A percentile compares a stretch with the other conserved stretches of the same genome.
Evolutionary conservation across 371 early-diverging fungal genomes (phyloP).

Genomic region (Gilbertella persicaria): DNA sequence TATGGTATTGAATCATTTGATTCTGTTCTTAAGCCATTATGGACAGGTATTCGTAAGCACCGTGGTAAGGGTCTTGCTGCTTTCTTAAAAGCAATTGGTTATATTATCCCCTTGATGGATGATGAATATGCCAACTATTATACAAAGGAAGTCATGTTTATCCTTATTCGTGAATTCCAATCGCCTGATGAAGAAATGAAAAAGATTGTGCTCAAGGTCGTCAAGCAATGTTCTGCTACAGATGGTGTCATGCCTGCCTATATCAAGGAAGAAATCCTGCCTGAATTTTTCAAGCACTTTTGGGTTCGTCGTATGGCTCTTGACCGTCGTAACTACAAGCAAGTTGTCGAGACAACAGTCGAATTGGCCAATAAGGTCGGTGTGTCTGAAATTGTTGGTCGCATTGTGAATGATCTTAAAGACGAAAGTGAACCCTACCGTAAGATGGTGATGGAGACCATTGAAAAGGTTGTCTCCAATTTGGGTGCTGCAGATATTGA

Average conservation of each 20-base stretch:
- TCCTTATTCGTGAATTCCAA: conserved; percentile 94
- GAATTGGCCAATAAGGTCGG: conserved; percentile 94
- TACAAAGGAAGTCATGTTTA: conserved; percentile 90
- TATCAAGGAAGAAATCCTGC: conserved; percentile 87
- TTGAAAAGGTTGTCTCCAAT: conserved; percentile 77
- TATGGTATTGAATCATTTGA: conserved; percentile 99
- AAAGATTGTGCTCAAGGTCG: conserved; percentile 95
- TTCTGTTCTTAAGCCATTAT: conserved; percentile 85
- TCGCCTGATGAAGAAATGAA: conserved; percentile 98
- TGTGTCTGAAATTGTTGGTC: conserved; percentile 82
- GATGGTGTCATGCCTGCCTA: conserved; percentile 89
- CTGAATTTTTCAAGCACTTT: conserved; percentile 94
- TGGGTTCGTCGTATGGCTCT: conserved; percentile 98
- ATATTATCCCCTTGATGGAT: conserved; percentile 97
- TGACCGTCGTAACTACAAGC: conserved; percentile 90
- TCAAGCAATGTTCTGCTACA: conserved; percentile 94
- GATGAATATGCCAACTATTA: conserved; percentile 92
- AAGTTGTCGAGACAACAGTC: conserved; percentile 94
- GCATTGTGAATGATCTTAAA: conserved; percentile 90
- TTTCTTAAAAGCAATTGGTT: conserved; percentile 96
- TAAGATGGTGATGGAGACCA: conserved; percentile 97
- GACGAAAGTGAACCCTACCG: conserved; percentile 95
- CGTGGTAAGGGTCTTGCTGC: conserved; percentile 97
- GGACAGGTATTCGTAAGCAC: conserved; percentile 93
- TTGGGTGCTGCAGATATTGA: conserved; percentile 93